These are phyloP conservation scores for Blastocystis sp. DNA, from an alignment of 352 stramenopile species.

Conservation along the genomic window DNA sequence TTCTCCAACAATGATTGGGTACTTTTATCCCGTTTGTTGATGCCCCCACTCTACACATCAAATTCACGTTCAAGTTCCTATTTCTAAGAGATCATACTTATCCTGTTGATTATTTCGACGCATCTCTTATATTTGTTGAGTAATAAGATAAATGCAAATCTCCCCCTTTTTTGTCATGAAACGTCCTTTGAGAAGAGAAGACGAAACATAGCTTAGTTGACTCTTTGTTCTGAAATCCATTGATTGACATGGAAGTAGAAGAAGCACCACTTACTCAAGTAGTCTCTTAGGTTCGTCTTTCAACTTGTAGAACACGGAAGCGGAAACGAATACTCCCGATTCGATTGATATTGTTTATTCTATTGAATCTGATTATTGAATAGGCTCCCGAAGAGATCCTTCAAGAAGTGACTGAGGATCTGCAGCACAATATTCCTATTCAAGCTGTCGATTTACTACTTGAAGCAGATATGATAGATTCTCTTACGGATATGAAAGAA, in stretches of 20 bases:
- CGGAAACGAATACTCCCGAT: background rate
- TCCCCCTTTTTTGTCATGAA: background rate
- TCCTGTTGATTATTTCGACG: conserved; percentile 15
- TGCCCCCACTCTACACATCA: conserved; percentile 5
- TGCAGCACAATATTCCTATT: conserved; percentile 61
- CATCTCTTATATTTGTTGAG: background rate
- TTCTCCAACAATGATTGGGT: conserved; percentile 3
- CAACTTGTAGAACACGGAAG: background rate
- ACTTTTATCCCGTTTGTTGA: background rate
- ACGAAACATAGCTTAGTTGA: background rate
- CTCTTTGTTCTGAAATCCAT: background rate
- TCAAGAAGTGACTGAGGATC: conserved; percentile 35
- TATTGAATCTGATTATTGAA: background rate
- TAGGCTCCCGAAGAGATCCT: conserved; percentile 33
- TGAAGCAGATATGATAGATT: conserved; percentile 12
- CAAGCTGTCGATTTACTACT: conserved; percentile 57
- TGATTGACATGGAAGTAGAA: conserved; percentile 43
- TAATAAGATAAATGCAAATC: conserved; percentile 12
- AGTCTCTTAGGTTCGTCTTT: background rate
- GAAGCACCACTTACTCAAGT: conserved; percentile 18
- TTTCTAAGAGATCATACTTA: conserved; percentile 32
- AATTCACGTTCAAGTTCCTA: background rate
- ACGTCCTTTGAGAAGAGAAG: conserved; percentile 50
- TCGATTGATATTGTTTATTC: background rate
- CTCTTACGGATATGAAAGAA: conserved; percentile 42